phyloP scores from a whole-genome alignment of 75 land plant genomes.

The Sequoiadendron giganteum region DNA sequence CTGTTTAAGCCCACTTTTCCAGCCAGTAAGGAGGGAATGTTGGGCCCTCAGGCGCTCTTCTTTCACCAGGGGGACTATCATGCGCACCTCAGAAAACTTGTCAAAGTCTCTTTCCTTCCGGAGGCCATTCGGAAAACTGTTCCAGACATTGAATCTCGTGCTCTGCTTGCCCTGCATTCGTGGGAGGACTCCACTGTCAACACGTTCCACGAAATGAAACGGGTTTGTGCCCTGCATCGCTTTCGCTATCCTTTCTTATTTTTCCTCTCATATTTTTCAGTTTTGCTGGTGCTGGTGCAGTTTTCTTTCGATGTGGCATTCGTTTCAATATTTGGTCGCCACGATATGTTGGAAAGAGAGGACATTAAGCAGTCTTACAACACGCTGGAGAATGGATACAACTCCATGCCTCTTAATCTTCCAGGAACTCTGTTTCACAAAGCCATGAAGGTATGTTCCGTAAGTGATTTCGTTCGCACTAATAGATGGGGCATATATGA shows the following conservation, averaged over 20 bases:
- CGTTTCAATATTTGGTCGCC: conserved; percentile 62
- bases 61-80: conserved; percentile 91
- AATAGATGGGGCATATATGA: too few relatives aligned
- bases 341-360: conserved; percentile 45
- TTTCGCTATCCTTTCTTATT: background rate
- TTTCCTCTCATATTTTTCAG: background rate
- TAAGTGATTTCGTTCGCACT: too few relatives aligned
- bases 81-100: conserved; percentile 49
- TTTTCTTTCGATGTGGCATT: conserved; percentile 78
- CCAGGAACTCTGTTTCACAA: conserved; percentile 74
- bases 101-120: conserved; percentile 53
- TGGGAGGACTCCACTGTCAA: conserved; percentile 53
- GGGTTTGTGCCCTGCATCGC: conserved; percentile 20
- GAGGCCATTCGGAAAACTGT: conserved; percentile 49
- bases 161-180: conserved; percentile 34
- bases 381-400: conserved; percentile 82
- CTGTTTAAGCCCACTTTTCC: conserved; percentile 94
- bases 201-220: conserved; percentile 84
- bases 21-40: conserved; percentile 82
- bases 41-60: conserved; percentile 78
- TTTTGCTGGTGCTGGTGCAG: conserved; percentile 26
- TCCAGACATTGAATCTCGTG: conserved; percentile 53
- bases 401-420: conserved; percentile 84
- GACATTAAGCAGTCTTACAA: conserved; percentile 71
- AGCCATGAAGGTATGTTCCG: conserved; percentile 48